Conservation (phyloP, 1,284 basidiomycete genomes). For the Apiotrichum brassicae region DNA sequence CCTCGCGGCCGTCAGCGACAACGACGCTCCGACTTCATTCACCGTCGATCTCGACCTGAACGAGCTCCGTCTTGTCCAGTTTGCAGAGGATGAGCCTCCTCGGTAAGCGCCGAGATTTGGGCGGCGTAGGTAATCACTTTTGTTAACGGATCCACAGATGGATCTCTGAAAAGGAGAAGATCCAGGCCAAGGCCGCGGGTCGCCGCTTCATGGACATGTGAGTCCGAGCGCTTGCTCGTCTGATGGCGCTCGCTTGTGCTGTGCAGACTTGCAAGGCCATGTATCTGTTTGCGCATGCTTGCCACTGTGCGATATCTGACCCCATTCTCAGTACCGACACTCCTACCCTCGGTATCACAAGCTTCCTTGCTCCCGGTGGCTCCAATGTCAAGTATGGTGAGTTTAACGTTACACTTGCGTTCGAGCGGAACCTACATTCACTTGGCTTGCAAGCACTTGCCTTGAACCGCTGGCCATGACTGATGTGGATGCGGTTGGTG, state of each 20-base stretch:
- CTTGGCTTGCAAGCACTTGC: too few species aligned
- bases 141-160: conserved; percentile 48
- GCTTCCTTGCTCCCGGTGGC: conserved; percentile 35
- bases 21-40: conserved; percentile 1
- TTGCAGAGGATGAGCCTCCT: conserved; percentile 58
- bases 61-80: conserved; percentile 65
- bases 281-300: too few species aligned
- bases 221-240: conserved; percentile 30
- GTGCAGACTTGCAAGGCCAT: too few species aligned
- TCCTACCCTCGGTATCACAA: conserved; percentile 48
- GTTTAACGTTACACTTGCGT: too few species aligned
- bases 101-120: conserved; percentile 33
- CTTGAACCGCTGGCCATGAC: too few species aligned
- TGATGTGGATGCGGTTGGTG: too few species aligned
- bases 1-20: conserved; percentile 4
- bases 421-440: too few species aligned
- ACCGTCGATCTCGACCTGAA: conserved; percentile 59
- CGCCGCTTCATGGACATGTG: conserved; percentile 77
- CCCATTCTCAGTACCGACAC: conserved; percentile 65
- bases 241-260: too few species aligned
- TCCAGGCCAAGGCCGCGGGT: conserved; percentile 61
- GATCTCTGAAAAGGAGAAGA: conserved; percentile 82
- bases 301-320: too few species aligned
- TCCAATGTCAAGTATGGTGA: conserved; percentile 37
- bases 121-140: too few species aligned